phyloP scores from a whole-genome alignment of 2,329 filamentous ascomycete species.

The Zarea fungicola region DNA sequence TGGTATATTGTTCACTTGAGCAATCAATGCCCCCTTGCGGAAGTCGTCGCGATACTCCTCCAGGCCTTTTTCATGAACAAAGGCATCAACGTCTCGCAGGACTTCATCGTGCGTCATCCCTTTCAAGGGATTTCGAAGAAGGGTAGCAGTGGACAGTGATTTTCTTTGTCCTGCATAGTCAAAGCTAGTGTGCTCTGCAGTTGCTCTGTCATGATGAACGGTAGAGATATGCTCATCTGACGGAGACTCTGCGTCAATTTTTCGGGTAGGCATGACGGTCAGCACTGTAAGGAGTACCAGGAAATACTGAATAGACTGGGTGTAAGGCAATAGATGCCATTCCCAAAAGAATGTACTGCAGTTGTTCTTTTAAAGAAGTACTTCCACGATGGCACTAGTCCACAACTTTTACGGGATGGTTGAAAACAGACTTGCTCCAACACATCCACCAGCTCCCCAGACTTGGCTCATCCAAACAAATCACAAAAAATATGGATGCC shows the following conservation, averaged over 20 bases:
- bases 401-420: neutral
- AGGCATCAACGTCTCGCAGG: slow-evolving; percentile 30
- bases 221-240: neutral
- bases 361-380: neutral
- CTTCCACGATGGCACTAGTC: neutral
- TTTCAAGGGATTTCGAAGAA: slow-evolving; percentile 26
- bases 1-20: slow-evolving; percentile 36
- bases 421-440: neutral
- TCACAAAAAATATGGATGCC: neutral
- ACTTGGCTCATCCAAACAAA: slow-evolving; percentile 1
- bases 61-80: slow-evolving; percentile 31
- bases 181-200: neutral
- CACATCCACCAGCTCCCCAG: neutral
- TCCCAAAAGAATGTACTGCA: too few relatives aligned
- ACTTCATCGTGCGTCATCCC: slow-evolving; percentile 26
- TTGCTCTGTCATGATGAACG: neutral
- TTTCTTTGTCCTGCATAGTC: slow-evolving; percentile 11
- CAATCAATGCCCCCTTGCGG: slow-evolving; percentile 46
- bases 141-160: slow-evolving; percentile 21
- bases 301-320: neutral
- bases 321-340: neutral
- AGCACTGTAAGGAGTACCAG: too few relatives aligned
- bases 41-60: slow-evolving; percentile 38
- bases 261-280: neutral
- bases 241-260: slow-evolving; percentile 1